phyloP scores from a whole-genome alignment of 208 protist species.

The Vickermania spadyakhi region DNA sequence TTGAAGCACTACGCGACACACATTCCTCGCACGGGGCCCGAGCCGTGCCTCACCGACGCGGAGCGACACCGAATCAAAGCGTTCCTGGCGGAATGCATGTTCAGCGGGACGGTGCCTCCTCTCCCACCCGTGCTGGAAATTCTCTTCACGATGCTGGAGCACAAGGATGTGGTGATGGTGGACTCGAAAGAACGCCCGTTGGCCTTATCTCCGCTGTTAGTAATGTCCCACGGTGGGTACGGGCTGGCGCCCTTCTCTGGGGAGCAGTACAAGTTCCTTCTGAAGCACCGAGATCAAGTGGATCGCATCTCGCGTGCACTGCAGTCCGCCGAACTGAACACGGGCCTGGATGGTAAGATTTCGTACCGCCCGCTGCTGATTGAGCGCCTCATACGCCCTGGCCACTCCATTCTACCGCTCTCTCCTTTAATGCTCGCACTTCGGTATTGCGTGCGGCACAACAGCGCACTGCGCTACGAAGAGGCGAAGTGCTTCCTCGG shows the following conservation, averaged over 20 bases:
- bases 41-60: background rate
- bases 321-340: background rate
- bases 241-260: slow-evolving; percentile 32
- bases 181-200: slow-evolving; percentile 9
- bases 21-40: background rate
- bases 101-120: background rate
- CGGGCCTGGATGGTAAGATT: background rate
- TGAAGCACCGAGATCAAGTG: slow-evolving; percentile 5
- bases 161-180: slow-evolving; percentile 5
- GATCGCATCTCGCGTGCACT: background rate
- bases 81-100: background rate
- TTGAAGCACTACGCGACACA: background rate
- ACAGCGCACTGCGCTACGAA: slow-evolving; percentile 13
- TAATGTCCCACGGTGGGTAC: slow-evolving; percentile 31
- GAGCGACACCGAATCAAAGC: background rate
- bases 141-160: background rate
- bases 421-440: slow-evolving; percentile 21
- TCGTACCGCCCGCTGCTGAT: background rate
- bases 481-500: slow-evolving; percentile 9
- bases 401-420: slow-evolving; percentile 25
- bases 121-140: background rate
- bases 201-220: slow-evolving; percentile 19
- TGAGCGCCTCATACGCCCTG: slow-evolving; percentile 16
- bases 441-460: slow-evolving; percentile 13
- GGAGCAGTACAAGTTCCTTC: slow-evolving; percentile 4